Evolutionary conservation across 2,329 filamentous ascomycete genomes (phyloP).

Genomic region (Aspergillus sp.): DNA sequence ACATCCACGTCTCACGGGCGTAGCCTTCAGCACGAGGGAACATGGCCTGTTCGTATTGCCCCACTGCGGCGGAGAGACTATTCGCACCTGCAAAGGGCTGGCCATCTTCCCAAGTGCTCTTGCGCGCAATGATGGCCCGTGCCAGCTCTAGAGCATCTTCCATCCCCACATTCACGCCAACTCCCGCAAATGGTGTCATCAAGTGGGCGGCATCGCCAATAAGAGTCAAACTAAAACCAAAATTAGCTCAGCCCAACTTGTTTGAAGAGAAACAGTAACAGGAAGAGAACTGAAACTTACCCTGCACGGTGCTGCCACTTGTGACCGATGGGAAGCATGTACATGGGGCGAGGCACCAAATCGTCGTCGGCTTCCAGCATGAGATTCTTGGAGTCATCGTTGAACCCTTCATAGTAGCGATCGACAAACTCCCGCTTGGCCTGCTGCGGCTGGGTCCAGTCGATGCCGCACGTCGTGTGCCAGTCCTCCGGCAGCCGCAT

Average conservation of each 20-base stretch:
- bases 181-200: constrained; percentile 34
- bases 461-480: not conserved
- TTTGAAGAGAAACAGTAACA: too few species aligned
- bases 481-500: constrained; percentile 17
- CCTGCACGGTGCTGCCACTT: constrained; percentile 23
- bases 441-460: too few species aligned
- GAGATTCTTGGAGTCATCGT: not conserved
- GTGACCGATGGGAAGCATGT: constrained; percentile 25
- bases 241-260: too few species aligned
- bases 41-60: too few species aligned
- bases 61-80: too few species aligned
- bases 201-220: constrained; percentile 36
- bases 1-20: too few species aligned
- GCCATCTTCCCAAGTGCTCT: too few species aligned
- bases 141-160: constrained; percentile 27
- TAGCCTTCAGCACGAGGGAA: too few species aligned
- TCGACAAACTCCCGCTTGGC: constrained; percentile 13
- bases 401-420: constrained; percentile 21
- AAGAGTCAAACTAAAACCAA: constrained; percentile 19
- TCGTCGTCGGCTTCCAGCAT: too few species aligned
- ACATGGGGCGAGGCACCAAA: constrained; percentile 19
- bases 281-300: too few species aligned
- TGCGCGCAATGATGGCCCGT: constrained; percentile 5
- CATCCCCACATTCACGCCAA: constrained; percentile 35
- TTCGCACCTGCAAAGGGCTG: too few species aligned